Percentiles rank a stretch among this genome's conserved stretches.
phyloP scores from a whole-genome alignment of 768 basidiomycete species.

The Panus rudis region DNA sequence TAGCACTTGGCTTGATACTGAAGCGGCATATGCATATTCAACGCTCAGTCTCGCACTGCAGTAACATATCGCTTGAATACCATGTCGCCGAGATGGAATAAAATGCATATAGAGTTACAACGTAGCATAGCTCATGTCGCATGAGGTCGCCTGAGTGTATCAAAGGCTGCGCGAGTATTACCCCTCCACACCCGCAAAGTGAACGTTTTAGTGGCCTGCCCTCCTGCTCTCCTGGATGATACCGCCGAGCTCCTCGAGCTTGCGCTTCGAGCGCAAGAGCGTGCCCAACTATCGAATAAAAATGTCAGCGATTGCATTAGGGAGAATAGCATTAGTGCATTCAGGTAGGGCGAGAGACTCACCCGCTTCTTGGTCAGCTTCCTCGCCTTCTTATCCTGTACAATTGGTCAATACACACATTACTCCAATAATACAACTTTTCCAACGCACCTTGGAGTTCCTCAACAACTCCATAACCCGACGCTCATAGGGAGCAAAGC shows the following conservation, averaged over 20 bases:
- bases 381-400: conserved; percentile 95
- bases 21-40: no score
- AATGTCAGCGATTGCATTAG: conserved; percentile 4
- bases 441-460: conserved; percentile 80
- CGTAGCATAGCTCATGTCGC: no score
- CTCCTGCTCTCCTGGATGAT: conserved; percentile 94
- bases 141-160: no score
- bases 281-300: conserved; percentile 74
- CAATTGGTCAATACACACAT: background rate
- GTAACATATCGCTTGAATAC: no score
- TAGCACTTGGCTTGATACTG: no score
- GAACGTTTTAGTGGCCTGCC: conserved; percentile 38
- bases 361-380: conserved; percentile 99
- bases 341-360: conserved; percentile 27
- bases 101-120: no score
- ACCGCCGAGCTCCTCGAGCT: conserved; percentile 89
- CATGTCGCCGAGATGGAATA: conserved; percentile 4
- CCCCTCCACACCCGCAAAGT: background rate
- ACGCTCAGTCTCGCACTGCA: no score
- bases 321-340: conserved; percentile 2
- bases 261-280: conserved; percentile 96
- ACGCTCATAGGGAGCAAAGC: conserved; percentile 96
- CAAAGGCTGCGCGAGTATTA: no score
- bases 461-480: conserved; percentile 96
- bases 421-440: background rate